Conservation (phyloP, 2,329 filamentous ascomycete genomes). For the Arthroderma sp. region DNA sequence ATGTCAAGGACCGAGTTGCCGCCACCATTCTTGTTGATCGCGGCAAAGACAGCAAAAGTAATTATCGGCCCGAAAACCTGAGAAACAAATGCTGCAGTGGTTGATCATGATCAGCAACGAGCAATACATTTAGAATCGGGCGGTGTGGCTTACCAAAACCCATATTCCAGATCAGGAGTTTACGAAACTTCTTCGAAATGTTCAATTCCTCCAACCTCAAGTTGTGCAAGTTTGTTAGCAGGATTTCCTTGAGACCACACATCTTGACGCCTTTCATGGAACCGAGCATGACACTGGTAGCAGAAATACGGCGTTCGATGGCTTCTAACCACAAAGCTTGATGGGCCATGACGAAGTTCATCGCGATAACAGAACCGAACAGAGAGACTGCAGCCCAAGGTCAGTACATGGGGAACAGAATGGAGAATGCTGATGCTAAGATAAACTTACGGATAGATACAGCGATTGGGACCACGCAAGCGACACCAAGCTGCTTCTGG, state of each 20-base stretch:
- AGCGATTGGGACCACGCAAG: conserved; percentile 35
- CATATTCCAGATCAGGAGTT: conserved; percentile 33
- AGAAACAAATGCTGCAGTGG: conserved; percentile 26
- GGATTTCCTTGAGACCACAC: conserved; percentile 34
- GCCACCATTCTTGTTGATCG: conserved; percentile 28
- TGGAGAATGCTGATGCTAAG: conserved; percentile 1
- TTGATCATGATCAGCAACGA: conserved; percentile 14
- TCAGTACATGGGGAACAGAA: background rate
- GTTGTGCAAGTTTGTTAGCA: conserved; percentile 29
- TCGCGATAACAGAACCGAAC: conserved; percentile 25
- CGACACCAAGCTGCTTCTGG: conserved; percentile 31
- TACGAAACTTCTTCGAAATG: conserved; percentile 32
- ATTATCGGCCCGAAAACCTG: conserved; percentile 35
- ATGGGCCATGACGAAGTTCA: conserved; percentile 27
- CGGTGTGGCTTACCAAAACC: conserved; percentile 22
- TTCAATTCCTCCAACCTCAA: conserved; percentile 32
- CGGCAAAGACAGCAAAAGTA: conserved; percentile 36
- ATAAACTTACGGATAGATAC: conserved; percentile 29
- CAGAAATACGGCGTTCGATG: conserved; percentile 39
- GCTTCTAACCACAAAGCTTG: conserved; percentile 41
- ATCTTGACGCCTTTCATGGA: conserved; percentile 44
- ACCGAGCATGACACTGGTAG: conserved; percentile 38
- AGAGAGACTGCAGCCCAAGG: conserved; percentile 22
- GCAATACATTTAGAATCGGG: conserved; percentile 10
- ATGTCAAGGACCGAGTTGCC: conserved; percentile 27